Evolutionary conservation across 2,329 filamentous ascomycete genomes (phyloP).

Genomic region (Aspergillus nomiae): DNA sequence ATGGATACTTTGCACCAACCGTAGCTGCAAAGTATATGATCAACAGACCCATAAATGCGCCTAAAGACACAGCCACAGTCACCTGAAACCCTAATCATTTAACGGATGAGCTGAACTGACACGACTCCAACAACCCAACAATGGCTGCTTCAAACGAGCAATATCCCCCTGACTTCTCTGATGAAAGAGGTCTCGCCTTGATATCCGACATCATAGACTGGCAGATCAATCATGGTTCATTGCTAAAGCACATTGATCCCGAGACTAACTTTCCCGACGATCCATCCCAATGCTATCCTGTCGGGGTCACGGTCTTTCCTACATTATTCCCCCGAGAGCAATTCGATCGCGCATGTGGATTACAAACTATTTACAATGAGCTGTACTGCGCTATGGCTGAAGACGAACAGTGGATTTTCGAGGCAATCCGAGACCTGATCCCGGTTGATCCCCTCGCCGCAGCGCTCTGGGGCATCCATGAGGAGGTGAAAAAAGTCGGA

Average conservation of each 20-base stretch:
- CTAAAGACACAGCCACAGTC: not conserved
- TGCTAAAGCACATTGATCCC: constrained; percentile 37
- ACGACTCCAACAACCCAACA: not conserved
- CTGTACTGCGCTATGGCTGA: constrained; percentile 53
- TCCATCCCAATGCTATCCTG: constrained; percentile 35
- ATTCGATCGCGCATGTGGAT: constrained; percentile 51
- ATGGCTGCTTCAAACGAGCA: not conserved
- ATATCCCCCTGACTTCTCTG: constrained; percentile 33
- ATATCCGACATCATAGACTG: constrained; percentile 43
- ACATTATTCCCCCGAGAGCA: constrained; percentile 34
- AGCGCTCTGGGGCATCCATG: constrained; percentile 42
- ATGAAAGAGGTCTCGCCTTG: constrained; percentile 37
- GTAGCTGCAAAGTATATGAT: not conserved
- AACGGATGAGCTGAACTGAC: not conserved
- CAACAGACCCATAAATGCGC: not conserved
- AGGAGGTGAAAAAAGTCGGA: constrained; percentile 28
- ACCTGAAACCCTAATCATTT: not conserved
- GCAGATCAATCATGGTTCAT: constrained; percentile 45
- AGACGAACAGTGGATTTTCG: constrained; percentile 42
- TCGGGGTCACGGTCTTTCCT: constrained; percentile 39
- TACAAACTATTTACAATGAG: constrained; percentile 64
- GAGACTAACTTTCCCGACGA: constrained; percentile 31
- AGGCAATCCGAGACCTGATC: constrained; percentile 33
- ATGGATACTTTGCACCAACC: not conserved
- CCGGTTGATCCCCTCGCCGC: constrained; percentile 36